Evolutionary conservation across 768 basidiomycete genomes (phyloP), one percentile per base, ranked within the genome.

Genomic region (Boletus edulis): DNA sequence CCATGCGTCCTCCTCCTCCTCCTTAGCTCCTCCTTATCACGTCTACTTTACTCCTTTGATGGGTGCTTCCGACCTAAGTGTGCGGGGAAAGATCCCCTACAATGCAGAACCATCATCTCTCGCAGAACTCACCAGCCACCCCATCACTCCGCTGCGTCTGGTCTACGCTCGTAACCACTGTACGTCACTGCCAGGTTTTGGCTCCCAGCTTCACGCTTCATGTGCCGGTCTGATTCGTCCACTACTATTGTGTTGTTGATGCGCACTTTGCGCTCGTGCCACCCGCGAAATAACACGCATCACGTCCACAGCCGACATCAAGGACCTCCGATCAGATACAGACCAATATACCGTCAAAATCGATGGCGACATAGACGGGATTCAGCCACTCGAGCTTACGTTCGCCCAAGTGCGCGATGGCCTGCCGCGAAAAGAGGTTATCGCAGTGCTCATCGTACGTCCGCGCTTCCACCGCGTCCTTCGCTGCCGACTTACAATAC

Each of bases 91-190:
- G 7, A 62, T 78, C 9, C 88, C 87, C 3, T 83, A 82, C 73
- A 90, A 90, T 63, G 87, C 87, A 17, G 88, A 91, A 58, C 84
- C 88, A 1, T 71, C 75, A 2, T 76, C 78, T 17, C 76, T 90
- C 13, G 77, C 83, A 18, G 80, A 84, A 60, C 84, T 84, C 62
- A 41, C 59, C 31, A 63, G 53, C 46, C 55, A 69, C 20, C 65
- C 76, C 7, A 55, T 81, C 53, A 89, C 88, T 0, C 87, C 87
- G 1, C 78, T 80, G 49, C 78, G 79, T 43, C 73, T 85, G n/a
- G 75, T 84, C 11, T 91, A 87, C 62, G 82, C 81, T 55, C 81
- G 89, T 34, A 90, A 90, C 62, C 88, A 90, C 61, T 82, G 87
- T 43, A 78, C 77, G 53, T 82, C 29, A 22, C 35, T 34, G 32